Evolutionary conservation across 1,139 yeast species (phyloP), one percentile per base, ranked within the genome.

Genomic region (Scheffersomyces segobiensis): DNA sequence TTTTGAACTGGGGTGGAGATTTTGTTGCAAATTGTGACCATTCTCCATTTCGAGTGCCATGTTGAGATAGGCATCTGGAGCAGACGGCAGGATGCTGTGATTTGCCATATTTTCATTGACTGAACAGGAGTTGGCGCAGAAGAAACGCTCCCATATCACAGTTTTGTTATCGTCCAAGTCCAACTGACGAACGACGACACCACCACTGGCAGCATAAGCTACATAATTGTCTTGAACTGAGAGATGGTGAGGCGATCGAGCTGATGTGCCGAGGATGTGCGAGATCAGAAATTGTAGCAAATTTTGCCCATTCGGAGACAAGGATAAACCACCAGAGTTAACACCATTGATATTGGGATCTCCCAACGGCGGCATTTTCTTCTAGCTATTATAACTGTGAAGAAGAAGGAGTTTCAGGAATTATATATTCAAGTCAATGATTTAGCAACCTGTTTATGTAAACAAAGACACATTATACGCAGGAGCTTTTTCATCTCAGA

Each of bases 141-240:
- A 83, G 65, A 84, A 83, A 59, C 85, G 69, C 63, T 83, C 87
- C 55, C 68, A 59, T 19, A 62, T 52, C 0, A 72, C 63, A 42
- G 57, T 54, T 22, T 63, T 63, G 3, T 62, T 62, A 5, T 32
- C 50, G 42, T 52, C 50, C 42, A 32, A 32, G 55, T 73, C 68
- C 1, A 80, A 58, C 32, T 69, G 65, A 52, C 83, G 72, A 4
- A 86, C 84, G 4, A 87, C 88, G 0, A 86, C 90, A 0, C 91
- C 91, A 6, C 90, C 89, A 54, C 91, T 87, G 3, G 89, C 89
- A 1, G 86, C 80, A 64, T 87, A 87, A 0, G 88, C 91, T 17
- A 87, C 65, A 5, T 74, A 58, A 60, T 80, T 73, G 14, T 73
- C 80, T 26, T 75, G 77, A 1, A 79, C 71, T 26, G 78, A 71